Evolutionary conservation across 441 rosid genomes (phyloP), one percentile per base, ranked within the genome.

Genomic region (Arabidopsis hybrid): DNA sequence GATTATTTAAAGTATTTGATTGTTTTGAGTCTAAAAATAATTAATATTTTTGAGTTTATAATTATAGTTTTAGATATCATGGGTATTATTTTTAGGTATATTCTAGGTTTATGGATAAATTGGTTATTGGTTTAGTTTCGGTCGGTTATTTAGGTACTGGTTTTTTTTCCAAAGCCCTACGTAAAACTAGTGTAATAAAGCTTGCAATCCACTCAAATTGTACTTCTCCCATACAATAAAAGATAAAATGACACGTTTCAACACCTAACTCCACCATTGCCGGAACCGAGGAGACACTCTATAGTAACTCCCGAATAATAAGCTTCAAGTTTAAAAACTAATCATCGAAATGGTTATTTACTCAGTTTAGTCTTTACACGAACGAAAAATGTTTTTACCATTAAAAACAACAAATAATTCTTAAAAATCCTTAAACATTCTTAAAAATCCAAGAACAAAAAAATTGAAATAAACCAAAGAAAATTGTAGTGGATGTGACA

Each of bases 181-280:
- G 29, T 21, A 21, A 26, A 26, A 26, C 4, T 26, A 4, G 29
- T 26, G 4, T 26, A 26, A 26, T 26, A 42, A 42, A 12, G 46
- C n/a, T 42, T 0, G 13, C 6, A 42, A 42, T 42, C 46, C 38
- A n/a, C 61, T 34, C 42, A 34, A 34, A 34, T n/a, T 57, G 12
- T 26, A 26, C 29, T 34, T 14, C 21, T 34, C 21, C 42, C 38
- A 12, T 12, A n/a, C 34, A n/a, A 32, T n/a, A 32, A 57, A 57
- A 34, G 12, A 57, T 9, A n/a, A 18, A 55, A 55, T 31, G 63
- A 55, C 53, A 67, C 62, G 43, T 67, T 67, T 67, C 62, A 11
- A 55, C 40, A 55, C 42, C 32, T 31, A 40, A 31, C 63, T 55
- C 52, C 17, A 67, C 4, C 12, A 55, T 14, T 67, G 17, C 62